phyloP scores from a whole-genome alignment of 192 early-diverging fungal species.

The Anaeromyces robustus region DNA sequence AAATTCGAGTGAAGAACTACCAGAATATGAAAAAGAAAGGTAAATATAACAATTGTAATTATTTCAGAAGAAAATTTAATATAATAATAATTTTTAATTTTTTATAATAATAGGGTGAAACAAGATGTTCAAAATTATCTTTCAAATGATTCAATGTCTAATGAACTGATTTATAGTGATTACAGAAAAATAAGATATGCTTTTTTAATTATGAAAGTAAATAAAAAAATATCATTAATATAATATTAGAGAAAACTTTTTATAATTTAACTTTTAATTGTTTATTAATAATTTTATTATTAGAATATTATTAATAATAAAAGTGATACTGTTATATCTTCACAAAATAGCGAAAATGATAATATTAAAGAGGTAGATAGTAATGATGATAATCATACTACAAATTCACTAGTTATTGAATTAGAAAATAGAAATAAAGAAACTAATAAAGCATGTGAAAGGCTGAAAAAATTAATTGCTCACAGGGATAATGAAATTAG shows the following conservation, averaged over 20 bases:
- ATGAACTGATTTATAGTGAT: slow-evolving; percentile 21
- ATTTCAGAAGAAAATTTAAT: not conserved
- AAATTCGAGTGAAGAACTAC: slow-evolving; percentile 20
- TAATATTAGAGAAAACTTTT: too few relatives aligned
- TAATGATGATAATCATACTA: not conserved
- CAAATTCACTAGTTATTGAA: not conserved
- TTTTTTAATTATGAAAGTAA: slow-evolving; percentile 24
- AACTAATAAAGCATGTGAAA: not conserved
- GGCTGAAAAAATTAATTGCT: slow-evolving; percentile 14
- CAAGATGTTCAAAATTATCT: slow-evolving; percentile 29
- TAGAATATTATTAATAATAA: not conserved
- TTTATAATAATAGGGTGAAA: slow-evolving; percentile 13
- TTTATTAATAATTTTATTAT: too few relatives aligned
- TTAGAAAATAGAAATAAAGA: not conserved
- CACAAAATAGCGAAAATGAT: not conserved
- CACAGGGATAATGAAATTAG: slow-evolving; percentile 47
- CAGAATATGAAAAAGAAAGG: slow-evolving; percentile 36
- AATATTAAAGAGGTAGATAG: not conserved
- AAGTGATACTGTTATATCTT: not conserved
- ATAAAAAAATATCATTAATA: not conserved
- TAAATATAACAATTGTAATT: not conserved
- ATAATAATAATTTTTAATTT: not conserved
- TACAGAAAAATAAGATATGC: slow-evolving; percentile 27
- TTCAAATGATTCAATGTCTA: slow-evolving; percentile 11
- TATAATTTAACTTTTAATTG: too few relatives aligned